phyloP scores from a whole-genome alignment of 106 monocot species.

The Cymbidium sinense region DNA sequence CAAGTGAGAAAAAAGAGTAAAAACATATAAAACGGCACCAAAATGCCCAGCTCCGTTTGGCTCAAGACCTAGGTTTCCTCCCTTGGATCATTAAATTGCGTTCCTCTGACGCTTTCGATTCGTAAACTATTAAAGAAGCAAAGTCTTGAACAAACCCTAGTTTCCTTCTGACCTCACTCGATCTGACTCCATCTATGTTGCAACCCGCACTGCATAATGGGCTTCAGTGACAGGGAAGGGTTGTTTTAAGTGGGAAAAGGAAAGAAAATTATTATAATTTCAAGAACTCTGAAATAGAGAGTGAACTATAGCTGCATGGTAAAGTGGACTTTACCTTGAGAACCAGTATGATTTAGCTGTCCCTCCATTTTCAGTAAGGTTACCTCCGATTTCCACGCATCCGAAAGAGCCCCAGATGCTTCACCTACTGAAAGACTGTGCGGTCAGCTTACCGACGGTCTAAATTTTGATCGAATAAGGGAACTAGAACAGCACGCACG shows the following conservation, averaged over 20 bases:
- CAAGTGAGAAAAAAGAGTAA: not conserved
- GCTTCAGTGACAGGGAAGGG: not conserved
- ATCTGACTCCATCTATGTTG: not conserved
- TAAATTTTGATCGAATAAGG: not conserved
- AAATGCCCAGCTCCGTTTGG: not conserved
- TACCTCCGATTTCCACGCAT: not conserved
- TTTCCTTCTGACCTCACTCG: conserved; percentile 2
- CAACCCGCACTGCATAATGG: not conserved
- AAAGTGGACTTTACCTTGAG: conserved; percentile 1
- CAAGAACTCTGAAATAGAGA: not conserved
- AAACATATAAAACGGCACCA: not conserved
- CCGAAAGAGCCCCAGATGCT: not conserved
- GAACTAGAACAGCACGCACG: not conserved
- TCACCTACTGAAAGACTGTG: not conserved
- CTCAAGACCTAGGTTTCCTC: conserved; percentile 3
- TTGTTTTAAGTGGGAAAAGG: not conserved
- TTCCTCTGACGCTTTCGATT: not conserved
- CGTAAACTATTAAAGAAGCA: not conserved
- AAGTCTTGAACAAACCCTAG: conserved; percentile 8
- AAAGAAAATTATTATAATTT: conserved; percentile 1
- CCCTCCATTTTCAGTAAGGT: not conserved
- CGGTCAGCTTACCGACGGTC: not conserved
- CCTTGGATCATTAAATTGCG: not conserved
- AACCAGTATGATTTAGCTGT: conserved; percentile 1
- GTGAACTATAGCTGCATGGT: not conserved